These are phyloP conservation scores for Orbilia oligospora DNA, from an alignment of 2,329 filamentous ascomycete species.

Conservation along the genomic window DNA sequence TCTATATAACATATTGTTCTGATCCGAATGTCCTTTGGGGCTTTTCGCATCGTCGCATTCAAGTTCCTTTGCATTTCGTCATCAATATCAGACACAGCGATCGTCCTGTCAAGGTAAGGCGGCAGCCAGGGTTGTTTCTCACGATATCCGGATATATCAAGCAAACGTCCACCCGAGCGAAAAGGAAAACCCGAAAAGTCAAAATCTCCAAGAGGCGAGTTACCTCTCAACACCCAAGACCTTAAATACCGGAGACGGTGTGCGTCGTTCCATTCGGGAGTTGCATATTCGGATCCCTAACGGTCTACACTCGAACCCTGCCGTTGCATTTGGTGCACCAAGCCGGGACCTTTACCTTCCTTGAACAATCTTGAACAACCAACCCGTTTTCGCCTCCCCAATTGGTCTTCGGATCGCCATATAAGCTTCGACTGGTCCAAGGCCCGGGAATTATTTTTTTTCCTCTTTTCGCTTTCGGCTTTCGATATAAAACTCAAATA, in stretches of 20 bases:
- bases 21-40: conserved; percentile 8
- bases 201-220: conserved; percentile 33
- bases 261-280: conserved; percentile 51
- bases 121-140: conserved; percentile 28
- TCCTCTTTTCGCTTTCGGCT: conserved; percentile 13
- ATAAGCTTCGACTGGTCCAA: conserved; percentile 42
- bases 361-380: conserved; percentile 49
- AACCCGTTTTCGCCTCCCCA: conserved; percentile 49
- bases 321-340: conserved; percentile 42
- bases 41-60: conserved; percentile 29
- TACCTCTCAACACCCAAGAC: conserved; percentile 29
- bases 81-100: conserved; percentile 43
- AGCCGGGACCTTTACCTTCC: conserved; percentile 41
- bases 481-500: conserved; percentile 25
- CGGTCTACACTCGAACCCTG: conserved; percentile 34
- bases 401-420: conserved; percentile 43
- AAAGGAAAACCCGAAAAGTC: conserved; percentile 24
- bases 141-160: conserved; percentile 39
- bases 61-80: conserved; percentile 19
- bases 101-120: conserved; percentile 28
- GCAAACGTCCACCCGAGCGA: conserved; percentile 34
- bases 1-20: conserved; percentile 27
- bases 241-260: conserved; percentile 39
- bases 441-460: conserved; percentile 39
- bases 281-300: conserved; percentile 55